phyloP scores from a whole-genome alignment of 257 asterid genomes.

The Nicotiana tomentosiformis region DNA sequence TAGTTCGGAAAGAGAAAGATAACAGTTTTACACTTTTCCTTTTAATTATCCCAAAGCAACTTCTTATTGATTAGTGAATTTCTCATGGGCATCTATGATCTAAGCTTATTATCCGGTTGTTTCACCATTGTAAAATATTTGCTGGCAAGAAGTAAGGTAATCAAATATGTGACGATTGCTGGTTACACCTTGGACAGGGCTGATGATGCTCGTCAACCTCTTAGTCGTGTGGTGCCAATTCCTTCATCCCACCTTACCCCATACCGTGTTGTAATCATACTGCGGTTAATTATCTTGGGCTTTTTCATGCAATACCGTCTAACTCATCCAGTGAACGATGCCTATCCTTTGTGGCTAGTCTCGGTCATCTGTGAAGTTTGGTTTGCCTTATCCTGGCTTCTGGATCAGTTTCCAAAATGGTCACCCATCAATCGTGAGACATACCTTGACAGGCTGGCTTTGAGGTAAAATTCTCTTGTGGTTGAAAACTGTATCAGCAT shows the following conservation, averaged over 20 bases:
- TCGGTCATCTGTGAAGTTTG: slow-evolving; percentile 46
- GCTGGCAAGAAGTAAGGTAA: not conserved
- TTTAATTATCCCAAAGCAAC: no score
- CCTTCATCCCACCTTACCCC: slow-evolving; percentile 56
- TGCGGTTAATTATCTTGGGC: slow-evolving; percentile 42
- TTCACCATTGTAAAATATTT: no score
- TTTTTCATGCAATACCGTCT: slow-evolving; percentile 69
- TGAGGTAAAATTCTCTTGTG: slow-evolving; percentile 31
- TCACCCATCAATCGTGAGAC: slow-evolving; percentile 64
- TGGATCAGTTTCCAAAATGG: slow-evolving; percentile 76
- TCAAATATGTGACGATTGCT: not conserved
- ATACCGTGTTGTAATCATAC: slow-evolving; percentile 31
- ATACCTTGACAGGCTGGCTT: slow-evolving; percentile 52
- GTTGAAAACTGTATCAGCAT: not conserved
- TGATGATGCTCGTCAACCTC: slow-evolving; percentile 69
- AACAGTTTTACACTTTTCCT: no score
- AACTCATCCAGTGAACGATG: slow-evolving; percentile 62
- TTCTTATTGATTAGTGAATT: no score
- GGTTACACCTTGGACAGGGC: slow-evolving; percentile 34
- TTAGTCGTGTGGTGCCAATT: slow-evolving; percentile 64
- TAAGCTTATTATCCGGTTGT: no score
- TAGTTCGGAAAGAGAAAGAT: no score
- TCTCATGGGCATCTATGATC: no score
- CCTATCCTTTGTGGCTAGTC: slow-evolving; percentile 53
- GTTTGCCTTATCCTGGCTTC: slow-evolving; percentile 72